phyloP scores from a whole-genome alignment of 2,329 filamentous ascomycete species.

The Zasmidium angulare region DNA sequence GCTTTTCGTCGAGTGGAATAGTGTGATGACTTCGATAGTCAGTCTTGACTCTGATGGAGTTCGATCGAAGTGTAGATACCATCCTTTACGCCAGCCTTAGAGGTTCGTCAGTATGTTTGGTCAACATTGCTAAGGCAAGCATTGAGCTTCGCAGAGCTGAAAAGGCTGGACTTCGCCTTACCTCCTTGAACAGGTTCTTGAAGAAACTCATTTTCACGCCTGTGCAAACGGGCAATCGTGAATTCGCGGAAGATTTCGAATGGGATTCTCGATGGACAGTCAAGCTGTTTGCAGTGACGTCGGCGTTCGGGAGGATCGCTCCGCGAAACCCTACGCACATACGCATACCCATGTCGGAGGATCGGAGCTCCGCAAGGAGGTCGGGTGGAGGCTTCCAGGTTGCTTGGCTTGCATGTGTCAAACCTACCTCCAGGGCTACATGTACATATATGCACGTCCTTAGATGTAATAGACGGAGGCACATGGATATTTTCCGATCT shows the following conservation, averaged over 20 bases:
- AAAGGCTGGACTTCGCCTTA: conserved; percentile 23
- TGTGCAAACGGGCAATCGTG: neutral
- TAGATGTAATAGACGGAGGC: too few species aligned
- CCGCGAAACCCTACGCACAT: neutral
- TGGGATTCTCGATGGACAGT: neutral
- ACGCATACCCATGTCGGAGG: too few species aligned
- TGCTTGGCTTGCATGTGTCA: neutral
- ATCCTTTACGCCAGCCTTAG: conserved; percentile 57
- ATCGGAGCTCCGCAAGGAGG: neutral
- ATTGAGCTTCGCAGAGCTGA: neutral
- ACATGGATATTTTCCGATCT: too few species aligned
- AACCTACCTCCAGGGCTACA: neutral
- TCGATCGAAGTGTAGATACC: neutral
- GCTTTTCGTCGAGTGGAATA: conserved; percentile 84
- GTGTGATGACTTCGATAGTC: conserved; percentile 66
- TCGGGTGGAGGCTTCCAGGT: too few species aligned
- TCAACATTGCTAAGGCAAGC: neutral
- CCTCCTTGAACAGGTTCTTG: conserved; percentile 50
- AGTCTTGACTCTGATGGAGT: neutral
- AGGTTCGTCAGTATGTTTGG: conserved; percentile 5
- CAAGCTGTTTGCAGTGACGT: conserved; percentile 3
- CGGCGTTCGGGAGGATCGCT: neutral
- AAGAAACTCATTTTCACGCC: conserved; percentile 40
- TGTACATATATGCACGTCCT: too few species aligned
- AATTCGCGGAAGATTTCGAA: neutral